These are phyloP conservation scores for Fusarium illudens DNA, from an alignment of 2,329 filamentous ascomycete species.

Conservation along the genomic window DNA sequence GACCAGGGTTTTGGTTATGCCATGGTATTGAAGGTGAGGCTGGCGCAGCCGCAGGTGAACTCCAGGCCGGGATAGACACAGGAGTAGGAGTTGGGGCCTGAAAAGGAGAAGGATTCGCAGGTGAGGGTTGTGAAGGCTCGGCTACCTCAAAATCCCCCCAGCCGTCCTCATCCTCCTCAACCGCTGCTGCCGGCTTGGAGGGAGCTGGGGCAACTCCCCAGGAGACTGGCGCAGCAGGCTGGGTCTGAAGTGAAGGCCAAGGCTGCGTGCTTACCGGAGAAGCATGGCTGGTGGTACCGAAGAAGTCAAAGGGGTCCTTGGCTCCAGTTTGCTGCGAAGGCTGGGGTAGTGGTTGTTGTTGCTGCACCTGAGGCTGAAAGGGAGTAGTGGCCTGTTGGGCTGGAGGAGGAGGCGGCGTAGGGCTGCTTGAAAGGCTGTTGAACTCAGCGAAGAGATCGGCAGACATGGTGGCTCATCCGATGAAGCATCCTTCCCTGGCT, in stretches of 20 bases:
- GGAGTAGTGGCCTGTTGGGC: constrained; percentile 18
- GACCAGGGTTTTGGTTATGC: constrained; percentile 20
- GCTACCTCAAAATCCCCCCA: constrained; percentile 76
- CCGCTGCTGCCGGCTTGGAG: constrained; percentile 30
- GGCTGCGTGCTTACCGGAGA: constrained; percentile 32
- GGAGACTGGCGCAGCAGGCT: constrained; percentile 26
- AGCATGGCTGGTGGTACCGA: constrained; percentile 27
- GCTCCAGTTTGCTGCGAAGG: constrained; percentile 24
- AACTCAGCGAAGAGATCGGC: constrained; percentile 73
- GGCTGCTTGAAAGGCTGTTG: constrained; percentile 56
- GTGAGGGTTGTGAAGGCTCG: constrained; percentile 41
- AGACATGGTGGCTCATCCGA: constrained; percentile 59
- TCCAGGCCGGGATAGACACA: constrained; percentile 25
- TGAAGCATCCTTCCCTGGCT: constrained; percentile 22
- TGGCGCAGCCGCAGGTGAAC: constrained; percentile 9
- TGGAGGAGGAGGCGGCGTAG: constrained; percentile 44
- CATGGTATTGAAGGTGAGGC: constrained; percentile 31
- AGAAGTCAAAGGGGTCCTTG: constrained; percentile 43
- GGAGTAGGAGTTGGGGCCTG: constrained; percentile 4
- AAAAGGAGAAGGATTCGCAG: constrained; percentile 24
- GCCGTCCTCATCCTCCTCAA: constrained; percentile 65
- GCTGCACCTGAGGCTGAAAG: constrained; percentile 21
- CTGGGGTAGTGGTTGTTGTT: constrained; percentile 8
- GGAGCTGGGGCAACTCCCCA: constrained; percentile 31
- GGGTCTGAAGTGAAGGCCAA: constrained; percentile 46